Conservation (phyloP, 75 land plant species). For the Cryptomeria japonica region DNA sequence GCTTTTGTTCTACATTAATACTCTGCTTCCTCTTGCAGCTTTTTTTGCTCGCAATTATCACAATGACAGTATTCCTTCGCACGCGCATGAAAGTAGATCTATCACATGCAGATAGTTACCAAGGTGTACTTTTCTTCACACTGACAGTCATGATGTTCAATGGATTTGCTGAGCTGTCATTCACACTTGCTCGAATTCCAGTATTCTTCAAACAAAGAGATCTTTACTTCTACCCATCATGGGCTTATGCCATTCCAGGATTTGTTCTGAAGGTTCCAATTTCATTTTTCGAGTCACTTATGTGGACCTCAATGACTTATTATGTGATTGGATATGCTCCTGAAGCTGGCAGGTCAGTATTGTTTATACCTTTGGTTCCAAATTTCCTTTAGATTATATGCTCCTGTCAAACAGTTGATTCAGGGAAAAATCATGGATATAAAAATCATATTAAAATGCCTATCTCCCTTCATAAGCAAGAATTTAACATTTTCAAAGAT, state of each 20-base stretch:
- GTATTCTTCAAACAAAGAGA: slow-evolving; percentile 74
- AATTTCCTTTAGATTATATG: background rate
- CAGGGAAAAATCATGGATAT: background rate
- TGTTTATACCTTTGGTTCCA: background rate
- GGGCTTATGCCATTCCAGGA: slow-evolving; percentile 70
- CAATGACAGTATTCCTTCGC: slow-evolving; percentile 66
- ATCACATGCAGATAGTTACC: slow-evolving; percentile 31
- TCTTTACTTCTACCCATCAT: slow-evolving; percentile 66
- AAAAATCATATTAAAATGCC: background rate
- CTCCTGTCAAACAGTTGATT: background rate
- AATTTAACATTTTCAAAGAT: background rate
- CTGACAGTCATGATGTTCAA: slow-evolving; percentile 48
- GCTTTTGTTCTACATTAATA: background rate
- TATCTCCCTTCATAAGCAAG: background rate
- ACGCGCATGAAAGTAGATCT: slow-evolving; percentile 52
- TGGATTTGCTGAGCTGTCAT: slow-evolving; percentile 56
- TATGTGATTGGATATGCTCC: slow-evolving; percentile 65
- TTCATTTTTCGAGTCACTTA: slow-evolving; percentile 43
- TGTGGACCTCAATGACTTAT: slow-evolving; percentile 65
- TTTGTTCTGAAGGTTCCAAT: slow-evolving; percentile 53
- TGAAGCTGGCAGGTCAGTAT: slow-evolving; percentile 50
- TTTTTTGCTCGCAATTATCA: slow-evolving; percentile 25
- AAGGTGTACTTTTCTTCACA: slow-evolving; percentile 56
- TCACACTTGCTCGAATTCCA: slow-evolving; percentile 53
- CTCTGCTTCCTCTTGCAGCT: slow-evolving; percentile 27